Evolutionary conservation across 495 filamentous ascomycete genomes (phyloP), one percentile per base, ranked within the genome.

Genomic region (Melanomma pulvis-pyrius): DNA sequence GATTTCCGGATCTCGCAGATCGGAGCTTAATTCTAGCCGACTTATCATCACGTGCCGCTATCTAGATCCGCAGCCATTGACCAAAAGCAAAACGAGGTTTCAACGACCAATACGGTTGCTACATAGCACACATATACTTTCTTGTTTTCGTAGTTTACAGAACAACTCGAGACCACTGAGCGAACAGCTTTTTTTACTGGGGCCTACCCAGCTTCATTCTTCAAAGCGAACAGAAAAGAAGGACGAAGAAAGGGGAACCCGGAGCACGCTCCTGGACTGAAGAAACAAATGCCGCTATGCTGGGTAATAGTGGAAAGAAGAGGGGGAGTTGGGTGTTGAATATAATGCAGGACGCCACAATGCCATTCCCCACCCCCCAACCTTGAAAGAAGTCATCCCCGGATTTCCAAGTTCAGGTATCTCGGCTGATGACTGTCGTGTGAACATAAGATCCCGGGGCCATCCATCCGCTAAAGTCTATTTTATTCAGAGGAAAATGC

Each of bases 281-380:
- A 17, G 26, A 69, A 47, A 59, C 29, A 59, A n/a, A 71, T 59
- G 68, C 52, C 62, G 68, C 68, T 66, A 71, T 71, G 68, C 68
- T 63, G 58, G 44, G 51, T n/a, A n/a, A 32, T 54, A 32, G 46
- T 58, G 54, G 52, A 29, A 32, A 56, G 47, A 57, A 66, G 52
- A 57, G 25, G 22, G 46, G 21, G 51, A 51, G 44, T 29, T 59
- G 53, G 26, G 56, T 24, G 29, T 61, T 50, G 2, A 54, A 52
- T 30, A 48, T 29, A 65, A 71, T 50, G 53, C 57, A 62, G 59
- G 62, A 61, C 68, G 62, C 63, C 68, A 65, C 61, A 51, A 63
- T 62, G 51, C 62, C 63, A 59, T 36, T 59, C 24, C 54, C 56
- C 64, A 39, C 15, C 59, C 63, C n/a, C 64, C 25, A 47, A 57